Evolutionary conservation across 75 land plant species (phyloP).

Genomic region (Cupressus sempervirens): DNA sequence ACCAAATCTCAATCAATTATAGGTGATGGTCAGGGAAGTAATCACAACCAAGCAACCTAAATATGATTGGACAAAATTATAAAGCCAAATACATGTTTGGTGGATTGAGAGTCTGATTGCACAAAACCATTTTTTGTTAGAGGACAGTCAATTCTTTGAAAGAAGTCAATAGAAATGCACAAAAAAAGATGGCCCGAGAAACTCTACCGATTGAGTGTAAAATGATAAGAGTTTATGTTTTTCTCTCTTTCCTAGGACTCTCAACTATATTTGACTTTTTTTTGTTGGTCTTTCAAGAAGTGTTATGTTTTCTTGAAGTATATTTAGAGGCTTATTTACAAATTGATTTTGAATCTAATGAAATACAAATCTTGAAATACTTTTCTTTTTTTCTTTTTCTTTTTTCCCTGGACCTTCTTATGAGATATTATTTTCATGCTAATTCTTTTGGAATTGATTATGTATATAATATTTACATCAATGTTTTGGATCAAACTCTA

Average conservation of each 20-base stretch:
- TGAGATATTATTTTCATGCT: too few species aligned
- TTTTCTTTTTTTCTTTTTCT: too few species aligned
- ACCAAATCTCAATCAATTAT: not conserved
- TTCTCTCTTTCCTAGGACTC: not conserved
- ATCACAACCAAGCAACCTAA: not conserved
- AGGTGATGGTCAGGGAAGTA: not conserved
- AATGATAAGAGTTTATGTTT: not conserved
- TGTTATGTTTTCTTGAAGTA: too few species aligned
- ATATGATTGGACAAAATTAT: not conserved
- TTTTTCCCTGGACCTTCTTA: not conserved
- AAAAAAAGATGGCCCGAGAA: not conserved
- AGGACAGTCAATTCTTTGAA: not conserved
- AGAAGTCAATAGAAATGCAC: not conserved
- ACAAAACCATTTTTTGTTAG: not conserved
- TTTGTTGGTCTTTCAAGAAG: too few species aligned
- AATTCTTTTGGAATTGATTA: too few species aligned
- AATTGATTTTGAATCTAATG: too few species aligned
- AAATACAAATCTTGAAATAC: too few species aligned
- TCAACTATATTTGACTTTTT: too few species aligned
- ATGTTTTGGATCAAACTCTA: too few species aligned
- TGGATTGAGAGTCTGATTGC: not conserved
- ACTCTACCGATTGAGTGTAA: not conserved
- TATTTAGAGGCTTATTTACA: too few species aligned
- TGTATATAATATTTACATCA: too few species aligned
- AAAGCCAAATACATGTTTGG: not conserved